Percentiles rank a stretch among this genome's conserved stretches.
These are phyloP conservation scores for Lactarius vividus DNA, from an alignment of 768 basidiomycete genomes.

Conservation along the genomic window DNA sequence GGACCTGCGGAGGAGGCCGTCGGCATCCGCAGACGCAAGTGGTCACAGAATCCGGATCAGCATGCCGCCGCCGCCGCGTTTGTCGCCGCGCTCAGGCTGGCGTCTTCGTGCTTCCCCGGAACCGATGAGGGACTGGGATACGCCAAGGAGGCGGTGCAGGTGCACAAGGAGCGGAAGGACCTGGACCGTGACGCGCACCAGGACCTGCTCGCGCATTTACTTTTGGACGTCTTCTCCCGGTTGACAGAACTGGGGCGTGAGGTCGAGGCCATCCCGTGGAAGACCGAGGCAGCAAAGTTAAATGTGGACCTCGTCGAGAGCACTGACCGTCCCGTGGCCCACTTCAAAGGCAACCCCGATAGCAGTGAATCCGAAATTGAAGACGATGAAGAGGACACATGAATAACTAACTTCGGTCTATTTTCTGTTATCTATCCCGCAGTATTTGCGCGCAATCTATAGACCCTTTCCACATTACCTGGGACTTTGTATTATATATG, in stretches of 20 bases:
- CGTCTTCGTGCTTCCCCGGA: constrained; percentile 2
- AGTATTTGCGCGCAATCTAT: neutral
- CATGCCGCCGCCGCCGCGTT: neutral
- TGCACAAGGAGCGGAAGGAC: constrained; percentile 16
- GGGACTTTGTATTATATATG: neutral
- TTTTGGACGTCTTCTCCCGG: constrained; percentile 21
- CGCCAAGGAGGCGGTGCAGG: constrained; percentile 19
- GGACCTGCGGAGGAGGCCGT: constrained; percentile 14
- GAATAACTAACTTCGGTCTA: neutral
- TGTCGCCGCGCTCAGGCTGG: constrained; percentile 14
- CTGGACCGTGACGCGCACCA: neutral
- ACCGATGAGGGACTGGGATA: constrained; percentile 12
- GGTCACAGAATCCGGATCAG: neutral
- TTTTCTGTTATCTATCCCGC: neutral
- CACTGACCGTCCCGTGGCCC: neutral
- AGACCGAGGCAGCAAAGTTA: constrained; percentile 23
- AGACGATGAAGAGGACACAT: constrained; percentile 9
- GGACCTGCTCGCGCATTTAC: constrained; percentile 11
- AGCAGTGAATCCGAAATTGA: constrained; percentile 1
- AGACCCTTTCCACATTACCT: neutral
- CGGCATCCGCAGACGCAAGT: constrained; percentile 4
- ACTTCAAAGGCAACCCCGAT: neutral
- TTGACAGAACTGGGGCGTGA: constrained; percentile 17
- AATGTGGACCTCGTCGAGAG: constrained; percentile 20
- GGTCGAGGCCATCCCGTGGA: constrained; percentile 22